phyloP scores from a whole-genome alignment of 768 basidiomycete species.

The Chalciporus piperatus region DNA sequence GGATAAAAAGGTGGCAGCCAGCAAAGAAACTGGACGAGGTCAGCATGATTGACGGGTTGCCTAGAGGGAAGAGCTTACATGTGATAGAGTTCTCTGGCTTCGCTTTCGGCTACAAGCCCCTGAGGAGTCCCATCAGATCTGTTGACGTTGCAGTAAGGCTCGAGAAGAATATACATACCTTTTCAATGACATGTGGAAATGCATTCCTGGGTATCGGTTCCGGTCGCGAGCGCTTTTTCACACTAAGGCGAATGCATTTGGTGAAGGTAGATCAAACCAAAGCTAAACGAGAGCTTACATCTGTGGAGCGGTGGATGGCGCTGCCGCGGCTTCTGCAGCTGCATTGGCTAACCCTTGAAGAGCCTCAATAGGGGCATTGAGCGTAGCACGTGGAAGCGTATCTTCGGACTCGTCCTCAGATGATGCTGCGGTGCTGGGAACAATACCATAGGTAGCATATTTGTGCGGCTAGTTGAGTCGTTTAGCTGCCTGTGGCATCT shows the following conservation, averaged over 20 bases:
- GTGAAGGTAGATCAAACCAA: not conserved
- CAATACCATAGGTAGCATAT: slow-evolving; percentile 88
- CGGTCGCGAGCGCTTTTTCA: slow-evolving; percentile 81
- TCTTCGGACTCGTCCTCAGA: slow-evolving; percentile 93
- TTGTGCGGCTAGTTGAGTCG: slow-evolving; percentile 65
- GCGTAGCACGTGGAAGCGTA: slow-evolving; percentile 73
- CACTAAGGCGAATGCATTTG: slow-evolving; percentile 24
- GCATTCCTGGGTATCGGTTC: slow-evolving; percentile 83
- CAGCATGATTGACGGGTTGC: not conserved
- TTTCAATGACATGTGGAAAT: slow-evolving; percentile 87
- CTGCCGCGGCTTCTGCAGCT: slow-evolving; percentile 89
- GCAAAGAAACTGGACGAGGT: slow-evolving; percentile 75
- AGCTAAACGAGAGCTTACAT: slow-evolving; percentile 38
- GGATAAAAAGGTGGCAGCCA: slow-evolving; percentile 95
- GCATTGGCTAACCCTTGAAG: slow-evolving; percentile 93
- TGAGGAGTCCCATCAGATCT: slow-evolving; percentile 29
- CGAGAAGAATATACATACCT: slow-evolving; percentile 40
- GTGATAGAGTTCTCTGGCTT: slow-evolving; percentile 89
- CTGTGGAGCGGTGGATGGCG: slow-evolving; percentile 60
- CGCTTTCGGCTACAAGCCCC: slow-evolving; percentile 81
- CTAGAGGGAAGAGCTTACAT: slow-evolving; percentile 51
- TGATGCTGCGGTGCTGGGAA: slow-evolving; percentile 77
- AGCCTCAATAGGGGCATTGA: slow-evolving; percentile 93
- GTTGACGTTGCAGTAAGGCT: not conserved
- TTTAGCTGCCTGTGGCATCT: slow-evolving; percentile 17